These are phyloP conservation scores for Podospora anserina DNA, from an alignment of 495 filamentous ascomycete genomes.

Conservation along the genomic window DNA sequence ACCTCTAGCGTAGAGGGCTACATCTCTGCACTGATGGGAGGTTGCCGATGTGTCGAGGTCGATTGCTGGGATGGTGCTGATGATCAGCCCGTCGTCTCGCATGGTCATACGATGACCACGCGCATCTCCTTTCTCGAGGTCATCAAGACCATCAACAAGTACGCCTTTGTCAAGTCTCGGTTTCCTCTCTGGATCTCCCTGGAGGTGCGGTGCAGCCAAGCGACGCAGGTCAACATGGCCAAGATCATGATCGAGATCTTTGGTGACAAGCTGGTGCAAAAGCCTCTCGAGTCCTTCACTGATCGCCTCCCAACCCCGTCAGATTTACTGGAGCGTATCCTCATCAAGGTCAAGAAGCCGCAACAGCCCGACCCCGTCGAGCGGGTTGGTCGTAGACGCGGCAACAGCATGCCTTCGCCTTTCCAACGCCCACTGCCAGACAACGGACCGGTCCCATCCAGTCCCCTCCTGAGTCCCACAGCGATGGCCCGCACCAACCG, in stretches of 20 bases:
- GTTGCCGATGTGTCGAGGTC: constrained; percentile 93
- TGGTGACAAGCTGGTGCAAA: constrained; percentile 69
- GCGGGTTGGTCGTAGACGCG: constrained; percentile 55
- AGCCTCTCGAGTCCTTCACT: constrained; percentile 65
- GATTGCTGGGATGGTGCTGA: constrained; percentile 96
- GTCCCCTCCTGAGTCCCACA: constrained; percentile 48
- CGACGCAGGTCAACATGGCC: constrained; percentile 85
- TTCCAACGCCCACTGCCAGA: constrained; percentile 55
- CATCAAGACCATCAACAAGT: constrained; percentile 86
- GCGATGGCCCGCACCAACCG: constrained; percentile 36
- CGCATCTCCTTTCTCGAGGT: constrained; percentile 84
- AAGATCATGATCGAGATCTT: constrained; percentile 83
- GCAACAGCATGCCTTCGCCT: constrained; percentile 77
- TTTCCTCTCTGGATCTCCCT: constrained; percentile 92
- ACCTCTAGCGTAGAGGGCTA: constrained; percentile 92
- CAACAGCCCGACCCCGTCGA: constrained; percentile 41
- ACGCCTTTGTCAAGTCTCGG: constrained; percentile 76
- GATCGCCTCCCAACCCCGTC: constrained; percentile 76
- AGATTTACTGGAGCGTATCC: constrained; percentile 73
- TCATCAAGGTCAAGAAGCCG: constrained; percentile 87
- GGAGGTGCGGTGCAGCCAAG: constrained; percentile 84
- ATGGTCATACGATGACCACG: constrained; percentile 85
- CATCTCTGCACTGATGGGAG: constrained; percentile 80
- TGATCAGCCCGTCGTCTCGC: constrained; percentile 80
- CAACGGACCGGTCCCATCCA: constrained; percentile 52